Percentiles rank a stretch among this genome's conserved stretches.
Evolutionary conservation across 305 asterid species (phyloP).

Genomic region (Solanum hybrid): DNA sequence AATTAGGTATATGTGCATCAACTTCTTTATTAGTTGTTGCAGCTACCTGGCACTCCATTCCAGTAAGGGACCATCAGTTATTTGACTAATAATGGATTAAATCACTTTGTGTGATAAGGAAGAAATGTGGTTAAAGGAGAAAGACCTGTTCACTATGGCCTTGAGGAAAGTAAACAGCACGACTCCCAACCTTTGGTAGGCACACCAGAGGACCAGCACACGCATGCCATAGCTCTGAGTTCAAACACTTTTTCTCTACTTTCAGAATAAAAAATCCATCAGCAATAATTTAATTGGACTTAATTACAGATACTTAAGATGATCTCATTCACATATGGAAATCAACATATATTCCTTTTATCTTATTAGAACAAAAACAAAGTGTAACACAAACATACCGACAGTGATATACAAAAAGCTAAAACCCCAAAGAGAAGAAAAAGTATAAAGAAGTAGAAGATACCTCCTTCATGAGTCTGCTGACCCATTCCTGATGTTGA

Average conservation of each 20-base stretch:
- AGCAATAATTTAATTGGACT: slow-evolving; percentile 11
- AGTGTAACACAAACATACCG: not conserved
- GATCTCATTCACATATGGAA: not conserved
- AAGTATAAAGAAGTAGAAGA: slow-evolving; percentile 18
- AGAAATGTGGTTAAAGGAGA: not conserved
- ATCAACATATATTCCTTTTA: not conserved
- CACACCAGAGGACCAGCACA: slow-evolving; percentile 99
- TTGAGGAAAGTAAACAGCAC: slow-evolving; percentile 92
- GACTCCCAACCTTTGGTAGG: slow-evolving; percentile 63
- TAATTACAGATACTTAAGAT: not conserved
- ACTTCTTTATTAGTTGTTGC: slow-evolving; percentile 91
- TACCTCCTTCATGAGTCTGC: slow-evolving; percentile 96
- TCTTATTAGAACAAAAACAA: not conserved
- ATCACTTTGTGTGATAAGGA: not conserved
- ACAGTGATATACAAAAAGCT: slow-evolving; percentile 2
- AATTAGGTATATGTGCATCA: slow-evolving; percentile 88
- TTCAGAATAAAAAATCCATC: slow-evolving; percentile 30
- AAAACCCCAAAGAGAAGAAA: slow-evolving; percentile 8
- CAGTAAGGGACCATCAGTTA: slow-evolving; percentile 23
- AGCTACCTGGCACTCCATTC: slow-evolving; percentile 51
- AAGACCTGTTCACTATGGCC: slow-evolving; percentile 97
- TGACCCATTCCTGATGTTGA: slow-evolving; percentile 98
- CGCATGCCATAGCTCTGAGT: slow-evolving; percentile 99
- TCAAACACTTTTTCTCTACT: slow-evolving; percentile 89
- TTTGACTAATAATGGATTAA: not conserved